Evolutionary conservation across 192 early-diverging fungal genomes (phyloP).

Genomic region (Anaeromyces robustus): DNA sequence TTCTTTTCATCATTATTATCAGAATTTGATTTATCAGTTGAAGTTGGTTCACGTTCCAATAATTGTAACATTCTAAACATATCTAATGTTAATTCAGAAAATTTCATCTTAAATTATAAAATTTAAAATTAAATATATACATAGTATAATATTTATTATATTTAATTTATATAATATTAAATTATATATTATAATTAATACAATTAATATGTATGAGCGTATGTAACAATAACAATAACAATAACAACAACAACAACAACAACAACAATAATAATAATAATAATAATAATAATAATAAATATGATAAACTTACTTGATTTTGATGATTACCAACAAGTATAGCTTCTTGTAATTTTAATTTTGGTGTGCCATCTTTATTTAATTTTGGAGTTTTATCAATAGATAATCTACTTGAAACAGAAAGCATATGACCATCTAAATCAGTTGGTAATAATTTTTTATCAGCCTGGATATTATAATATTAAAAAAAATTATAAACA

Average conservation of each 20-base stretch:
- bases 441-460: conserved; percentile 55
- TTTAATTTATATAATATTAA: background rate
- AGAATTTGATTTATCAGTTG: conserved; percentile 1
- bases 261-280: too few relatives aligned
- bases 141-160: too few relatives aligned
- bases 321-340: conserved; percentile 91
- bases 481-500: too few relatives aligned
- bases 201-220: too few relatives aligned
- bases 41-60: conserved; percentile 61
- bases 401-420: conserved; percentile 34
- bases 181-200: background rate
- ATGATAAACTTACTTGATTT: conserved; percentile 38
- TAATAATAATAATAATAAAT: background rate
- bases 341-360: conserved; percentile 73
- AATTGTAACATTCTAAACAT: conserved; percentile 93
- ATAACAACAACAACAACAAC: too few relatives aligned
- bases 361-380: conserved; percentile 42
- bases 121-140: too few relatives aligned
- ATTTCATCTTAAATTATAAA: conserved; percentile 52
- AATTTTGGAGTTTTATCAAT: conserved; percentile 18
- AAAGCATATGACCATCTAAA: conserved; percentile 7
- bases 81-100: conserved; percentile 89
- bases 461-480: too few relatives aligned
- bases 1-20: conserved; percentile 1
- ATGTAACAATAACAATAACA: too few relatives aligned